These are phyloP conservation scores for Lactuca saligna DNA, from an alignment of 129 eudicot genomes.

Conservation along the genomic window DNA sequence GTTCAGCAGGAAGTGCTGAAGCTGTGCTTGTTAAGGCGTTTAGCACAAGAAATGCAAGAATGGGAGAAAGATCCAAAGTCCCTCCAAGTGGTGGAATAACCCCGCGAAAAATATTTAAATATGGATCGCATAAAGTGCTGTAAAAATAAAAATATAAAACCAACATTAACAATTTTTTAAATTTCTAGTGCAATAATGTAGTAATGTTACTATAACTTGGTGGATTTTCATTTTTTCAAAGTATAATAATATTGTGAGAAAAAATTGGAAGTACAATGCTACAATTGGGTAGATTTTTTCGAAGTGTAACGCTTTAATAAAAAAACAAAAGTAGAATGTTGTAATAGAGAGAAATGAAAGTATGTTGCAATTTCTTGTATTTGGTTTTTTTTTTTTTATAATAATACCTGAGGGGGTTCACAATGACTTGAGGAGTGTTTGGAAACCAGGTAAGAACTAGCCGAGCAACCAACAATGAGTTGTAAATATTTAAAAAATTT, in stretches of 20 bases:
- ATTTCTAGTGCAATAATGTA: neutral
- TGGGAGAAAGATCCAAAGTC: slow-evolving; percentile 92
- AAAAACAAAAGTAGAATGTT: too few species aligned
- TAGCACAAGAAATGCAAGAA: slow-evolving; percentile 79
- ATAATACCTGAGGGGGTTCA: slow-evolving; percentile 61
- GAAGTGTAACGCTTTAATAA: too few species aligned
- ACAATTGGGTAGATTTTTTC: too few species aligned
- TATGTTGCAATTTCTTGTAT: too few species aligned
- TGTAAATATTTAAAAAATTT: slow-evolving; percentile 68
- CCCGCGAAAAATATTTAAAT: slow-evolving; percentile 77
- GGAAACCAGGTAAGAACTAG: slow-evolving; percentile 82
- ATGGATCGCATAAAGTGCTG: slow-evolving; percentile 76
- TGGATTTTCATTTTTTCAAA: too few species aligned
- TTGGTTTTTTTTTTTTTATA: neutral
- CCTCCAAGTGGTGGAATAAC: slow-evolving; percentile 85
- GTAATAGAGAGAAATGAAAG: too few species aligned
- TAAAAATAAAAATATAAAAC: neutral
- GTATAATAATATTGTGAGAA: too few species aligned
- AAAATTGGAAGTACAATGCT: too few species aligned
- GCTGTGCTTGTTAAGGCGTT: slow-evolving; percentile 84
- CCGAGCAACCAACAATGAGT: slow-evolving; percentile 62
- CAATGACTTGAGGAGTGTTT: slow-evolving; percentile 63
- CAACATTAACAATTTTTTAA: neutral
- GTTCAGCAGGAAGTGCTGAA: slow-evolving; percentile 96
- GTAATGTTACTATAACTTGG: too few species aligned